Evolutionary conservation across 768 basidiomycete species (phyloP).

Genomic region (Termitomyces sp.): DNA sequence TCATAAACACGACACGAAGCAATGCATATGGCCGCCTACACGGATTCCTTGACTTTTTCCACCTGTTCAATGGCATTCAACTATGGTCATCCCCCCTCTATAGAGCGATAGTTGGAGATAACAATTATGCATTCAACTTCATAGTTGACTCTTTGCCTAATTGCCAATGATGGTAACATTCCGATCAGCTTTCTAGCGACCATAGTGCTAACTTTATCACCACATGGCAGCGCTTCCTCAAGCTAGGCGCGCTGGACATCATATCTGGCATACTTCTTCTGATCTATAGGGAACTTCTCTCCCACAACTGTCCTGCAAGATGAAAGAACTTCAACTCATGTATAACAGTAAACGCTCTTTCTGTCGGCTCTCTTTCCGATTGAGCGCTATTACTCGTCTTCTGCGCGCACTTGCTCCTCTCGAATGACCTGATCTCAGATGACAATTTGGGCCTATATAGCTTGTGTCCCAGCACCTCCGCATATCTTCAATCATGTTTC

Average conservation of each 20-base stretch:
- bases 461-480: not conserved
- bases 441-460: not conserved
- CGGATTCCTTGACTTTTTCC: not conserved
- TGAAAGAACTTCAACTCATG: not conserved
- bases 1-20: not conserved
- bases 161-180: not conserved
- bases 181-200: not conserved
- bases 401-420: not conserved
- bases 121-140: not conserved
- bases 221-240: not conserved
- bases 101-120: not conserved
- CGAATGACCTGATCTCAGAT: not conserved
- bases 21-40: not conserved
- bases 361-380: not conserved
- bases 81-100: no score
- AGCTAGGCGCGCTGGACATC: not conserved
- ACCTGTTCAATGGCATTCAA: not conserved
- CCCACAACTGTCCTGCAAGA: not conserved
- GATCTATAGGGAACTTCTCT: not conserved
- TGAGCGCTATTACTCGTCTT: not conserved
- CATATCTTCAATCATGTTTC: not conserved
- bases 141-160: not conserved
- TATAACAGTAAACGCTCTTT: not conserved
- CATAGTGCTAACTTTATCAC: not conserved
- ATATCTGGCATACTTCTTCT: not conserved